Base-by-base conservation (phyloP, 441 rosid species). In the Daphne laureola region DNA sequence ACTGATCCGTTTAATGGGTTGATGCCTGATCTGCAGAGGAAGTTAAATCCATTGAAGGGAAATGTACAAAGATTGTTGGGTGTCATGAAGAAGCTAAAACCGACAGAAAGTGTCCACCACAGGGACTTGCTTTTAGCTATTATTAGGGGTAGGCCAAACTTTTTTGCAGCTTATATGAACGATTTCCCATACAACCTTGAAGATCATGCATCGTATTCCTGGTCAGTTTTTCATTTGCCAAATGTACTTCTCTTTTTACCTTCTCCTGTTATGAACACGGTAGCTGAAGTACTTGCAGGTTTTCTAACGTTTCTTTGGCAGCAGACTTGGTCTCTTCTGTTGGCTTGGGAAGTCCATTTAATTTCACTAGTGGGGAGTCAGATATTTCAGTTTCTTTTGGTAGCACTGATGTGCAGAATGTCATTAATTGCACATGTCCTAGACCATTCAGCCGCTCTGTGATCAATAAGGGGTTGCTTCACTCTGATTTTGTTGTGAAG, bases 181-280 rank as follows among this genome's bases (percentile, higher is more conserved):
- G 93, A 83, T 63, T 87, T 87, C 73, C 99, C 97, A 47, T 93
- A 79, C 80, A 85, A 69, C 68, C 82, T 90, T 58, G 95, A 90
- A 70, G 89, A 93, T 81, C 81, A 64, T 63, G 63, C 86, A 56
- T 90, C 97, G 13, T 79, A 86, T 50, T 62, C 66, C 67, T 93
- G 99, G 99, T 90, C 63, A 80, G 91, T 70, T 79, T 62, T 65
- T 65, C 66, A 31, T 43, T 47, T 46, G 38, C 49, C 54, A 60
- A 48, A 59, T 52, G 40, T 43, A 42, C 31, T 5, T 65, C 59
- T 42, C 58, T 54, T 14, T 16, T 54, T 55, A 47, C 26, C 17
- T 1, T 58, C 31, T 51, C 48, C 36, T 51, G 11, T 0, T 58
- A 53, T 71, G 62, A 21, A 21, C 67, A 67, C 70, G 62, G 58